Conservation (phyloP, 805 yeast species). For the Candida nitratophila region DNA sequence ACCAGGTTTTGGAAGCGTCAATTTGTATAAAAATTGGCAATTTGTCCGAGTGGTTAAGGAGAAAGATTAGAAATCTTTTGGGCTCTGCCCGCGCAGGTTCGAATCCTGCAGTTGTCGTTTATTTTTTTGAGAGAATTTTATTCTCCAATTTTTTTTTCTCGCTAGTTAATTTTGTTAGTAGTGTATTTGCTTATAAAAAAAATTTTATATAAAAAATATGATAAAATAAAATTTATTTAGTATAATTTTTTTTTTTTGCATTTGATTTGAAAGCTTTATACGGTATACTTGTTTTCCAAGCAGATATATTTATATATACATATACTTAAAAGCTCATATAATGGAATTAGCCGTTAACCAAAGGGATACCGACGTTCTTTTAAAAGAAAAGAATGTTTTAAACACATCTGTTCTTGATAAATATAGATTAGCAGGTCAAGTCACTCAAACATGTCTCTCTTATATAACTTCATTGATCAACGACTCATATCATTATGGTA, state of each 20-base stretch:
- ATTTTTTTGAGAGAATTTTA: background rate
- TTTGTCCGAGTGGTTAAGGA: slow-evolving; percentile 54
- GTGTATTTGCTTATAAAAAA: background rate
- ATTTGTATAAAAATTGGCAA: slow-evolving; percentile 37
- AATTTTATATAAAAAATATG: too few relatives aligned
- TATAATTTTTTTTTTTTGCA: background rate
- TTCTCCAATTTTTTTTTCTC: background rate
- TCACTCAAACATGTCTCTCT: slow-evolving; percentile 73
- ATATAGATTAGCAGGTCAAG: slow-evolving; percentile 84
- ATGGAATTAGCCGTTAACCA: slow-evolving; percentile 76
- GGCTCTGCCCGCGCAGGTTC: slow-evolving; percentile 60
- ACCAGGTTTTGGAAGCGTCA: too few relatives aligned
- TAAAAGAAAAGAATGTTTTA: slow-evolving; percentile 67
- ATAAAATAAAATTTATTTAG: background rate
- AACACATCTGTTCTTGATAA: slow-evolving; percentile 60
- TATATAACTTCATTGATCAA: slow-evolving; percentile 63
- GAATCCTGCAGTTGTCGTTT: slow-evolving; percentile 51
- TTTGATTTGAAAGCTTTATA: background rate
- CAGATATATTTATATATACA: background rate
- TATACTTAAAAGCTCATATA: background rate
- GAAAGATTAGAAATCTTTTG: slow-evolving; percentile 53
- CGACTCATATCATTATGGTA: slow-evolving; percentile 60
- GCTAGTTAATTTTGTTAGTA: background rate
- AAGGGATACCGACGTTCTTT: slow-evolving; percentile 64
- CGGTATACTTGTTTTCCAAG: background rate